A percentile compares a stretch with the other conserved stretches of the same genome.
phyloP scores from a whole-genome alignment of 345 rosid genomes.

The Rhizophora apiculata region DNA sequence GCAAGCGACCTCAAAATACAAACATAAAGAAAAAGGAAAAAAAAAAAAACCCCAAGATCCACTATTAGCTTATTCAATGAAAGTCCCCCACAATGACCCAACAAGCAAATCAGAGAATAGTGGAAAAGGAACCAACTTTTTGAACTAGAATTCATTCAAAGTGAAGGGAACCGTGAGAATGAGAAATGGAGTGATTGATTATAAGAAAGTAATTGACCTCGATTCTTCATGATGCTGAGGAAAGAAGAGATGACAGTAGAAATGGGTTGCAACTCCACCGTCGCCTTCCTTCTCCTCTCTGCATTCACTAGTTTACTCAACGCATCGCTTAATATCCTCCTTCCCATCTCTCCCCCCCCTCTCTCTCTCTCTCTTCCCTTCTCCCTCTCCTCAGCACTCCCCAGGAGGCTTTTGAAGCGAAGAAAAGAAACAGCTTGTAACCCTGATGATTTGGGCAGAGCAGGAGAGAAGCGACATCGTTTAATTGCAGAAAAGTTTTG shows the following conservation, averaged over 20 bases:
- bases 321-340: slow-evolving; percentile 84
- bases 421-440: neutral
- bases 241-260: slow-evolving; percentile 86
- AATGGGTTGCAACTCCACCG: slow-evolving; percentile 76
- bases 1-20: too few species aligned
- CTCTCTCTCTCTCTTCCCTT: neutral
- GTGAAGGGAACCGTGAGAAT: too few species aligned
- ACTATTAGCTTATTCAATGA: too few species aligned
- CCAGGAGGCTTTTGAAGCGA: neutral
- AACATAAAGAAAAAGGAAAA: too few species aligned
- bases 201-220: slow-evolving; percentile 40
- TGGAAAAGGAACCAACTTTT: too few species aligned
- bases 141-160: too few species aligned
- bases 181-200: too few species aligned
- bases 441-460: neutral
- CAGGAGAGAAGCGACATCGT: neutral
- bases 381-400: too few species aligned
- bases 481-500: too few species aligned
- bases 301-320: slow-evolving; percentile 86
- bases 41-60: too few species aligned
- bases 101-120: too few species aligned
- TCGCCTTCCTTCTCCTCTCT: slow-evolving; percentile 71
- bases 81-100: too few species aligned
- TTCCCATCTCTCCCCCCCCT: slow-evolving; percentile 54
- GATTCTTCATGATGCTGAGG: slow-evolving; percentile 74